A percentile compares a stretch with the other conserved stretches of the same genome.
Conservation (phyloP, 192 early-diverging fungal species). For the Backusella morwellensis region DNA sequence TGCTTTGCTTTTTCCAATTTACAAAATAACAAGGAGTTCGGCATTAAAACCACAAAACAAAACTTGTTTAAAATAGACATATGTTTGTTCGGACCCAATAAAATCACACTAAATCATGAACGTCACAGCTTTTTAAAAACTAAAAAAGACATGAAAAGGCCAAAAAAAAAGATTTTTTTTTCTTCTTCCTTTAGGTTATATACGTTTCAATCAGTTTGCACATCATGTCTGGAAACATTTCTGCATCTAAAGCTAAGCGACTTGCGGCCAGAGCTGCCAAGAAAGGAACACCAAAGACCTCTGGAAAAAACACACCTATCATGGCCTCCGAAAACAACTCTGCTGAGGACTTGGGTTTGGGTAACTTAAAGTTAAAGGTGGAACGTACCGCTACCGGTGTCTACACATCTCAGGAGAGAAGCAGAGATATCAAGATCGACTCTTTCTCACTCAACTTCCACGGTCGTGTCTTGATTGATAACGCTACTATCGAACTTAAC, state of each 20-base stretch:
- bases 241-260: slow-evolving; percentile 80
- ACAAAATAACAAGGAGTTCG: neutral
- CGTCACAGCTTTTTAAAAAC: neutral
- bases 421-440: slow-evolving; percentile 95
- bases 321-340: slow-evolving; percentile 32
- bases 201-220: neutral
- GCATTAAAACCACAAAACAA: neutral
- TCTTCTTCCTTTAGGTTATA: neutral
- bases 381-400: slow-evolving; percentile 93
- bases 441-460: slow-evolving; percentile 91
- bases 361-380: slow-evolving; percentile 61
- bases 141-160: neutral
- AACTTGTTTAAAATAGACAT: neutral
- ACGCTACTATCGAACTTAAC: slow-evolving; percentile 96
- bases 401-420: slow-evolving; percentile 82
- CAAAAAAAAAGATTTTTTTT: neutral
- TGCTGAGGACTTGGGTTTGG: slow-evolving; percentile 48
- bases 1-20: neutral
- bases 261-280: slow-evolving; percentile 66
- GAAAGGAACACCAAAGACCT: slow-evolving; percentile 40
- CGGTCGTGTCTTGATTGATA: slow-evolving; percentile 92
- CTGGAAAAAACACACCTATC: slow-evolving; percentile 37
- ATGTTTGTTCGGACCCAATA: neutral
- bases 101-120: neutral
- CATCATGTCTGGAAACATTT: slow-evolving; percentile 37